Percentiles rank a stretch among this genome's conserved stretches.
phyloP scores from a whole-genome alignment of 1,284 basidiomycete genomes.

The Microbotryomycetes sp. region DNA sequence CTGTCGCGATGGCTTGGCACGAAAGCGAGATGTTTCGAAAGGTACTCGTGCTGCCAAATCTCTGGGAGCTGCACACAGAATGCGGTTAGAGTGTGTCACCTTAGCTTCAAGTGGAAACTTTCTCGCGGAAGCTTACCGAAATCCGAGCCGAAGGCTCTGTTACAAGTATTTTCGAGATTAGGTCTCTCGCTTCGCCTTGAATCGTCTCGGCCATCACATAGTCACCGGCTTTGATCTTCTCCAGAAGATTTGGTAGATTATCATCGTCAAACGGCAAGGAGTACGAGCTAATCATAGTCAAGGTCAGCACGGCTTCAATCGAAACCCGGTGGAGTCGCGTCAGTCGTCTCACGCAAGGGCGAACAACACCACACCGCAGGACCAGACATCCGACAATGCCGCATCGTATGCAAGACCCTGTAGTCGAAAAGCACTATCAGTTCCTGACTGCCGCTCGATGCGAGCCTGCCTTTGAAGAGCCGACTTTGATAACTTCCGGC shows the following conservation, averaged over 20 bases:
- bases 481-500: constrained; percentile 42
- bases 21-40: too few species aligned
- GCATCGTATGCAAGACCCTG: constrained; percentile 40
- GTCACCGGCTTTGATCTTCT: constrained; percentile 38
- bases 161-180: constrained; percentile 40
- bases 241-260: constrained; percentile 40
- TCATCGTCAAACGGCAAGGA: constrained; percentile 43
- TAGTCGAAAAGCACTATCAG: background rate
- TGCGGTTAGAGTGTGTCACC: too few species aligned
- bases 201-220: constrained; percentile 40
- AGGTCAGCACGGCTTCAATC: background rate
- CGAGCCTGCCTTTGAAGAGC: background rate
- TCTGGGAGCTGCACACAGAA: too few species aligned
- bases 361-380: constrained; percentile 43
- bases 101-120: too few species aligned
- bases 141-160: too few species aligned
- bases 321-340: background rate
- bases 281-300: background rate
- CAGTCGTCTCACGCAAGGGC: constrained; percentile 39
- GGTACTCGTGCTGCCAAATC: too few species aligned
- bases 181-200: constrained; percentile 35
- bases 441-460: background rate
- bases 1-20: too few species aligned
- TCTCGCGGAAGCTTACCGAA: too few species aligned
- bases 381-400: constrained; percentile 43